These are phyloP conservation scores for Solioccasus polychromus DNA, from an alignment of 768 basidiomycete genomes.

Conservation along the genomic window DNA sequence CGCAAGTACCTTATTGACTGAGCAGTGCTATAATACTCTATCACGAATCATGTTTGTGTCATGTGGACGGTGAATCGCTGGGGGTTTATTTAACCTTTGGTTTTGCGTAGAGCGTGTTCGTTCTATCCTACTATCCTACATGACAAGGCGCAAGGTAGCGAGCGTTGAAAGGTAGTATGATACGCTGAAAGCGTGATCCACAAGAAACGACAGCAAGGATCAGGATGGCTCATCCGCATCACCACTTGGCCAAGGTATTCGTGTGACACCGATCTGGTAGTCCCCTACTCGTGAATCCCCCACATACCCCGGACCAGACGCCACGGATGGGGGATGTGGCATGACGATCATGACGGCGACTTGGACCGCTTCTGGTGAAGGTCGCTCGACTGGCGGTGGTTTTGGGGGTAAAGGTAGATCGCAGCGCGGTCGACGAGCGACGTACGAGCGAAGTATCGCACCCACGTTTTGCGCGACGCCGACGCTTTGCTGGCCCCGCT, in stretches of 20 bases:
- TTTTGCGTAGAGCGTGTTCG: no score
- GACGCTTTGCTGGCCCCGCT: not conserved
- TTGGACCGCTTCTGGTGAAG: conserved; percentile 29
- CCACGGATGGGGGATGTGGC: conserved; percentile 30
- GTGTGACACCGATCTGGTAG: conserved; percentile 45
- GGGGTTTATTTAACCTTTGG: no score
- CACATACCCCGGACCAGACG: not conserved
- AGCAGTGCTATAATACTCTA: conserved; percentile 15
- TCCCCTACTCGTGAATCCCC: conserved; percentile 25
- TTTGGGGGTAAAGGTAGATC: conserved; percentile 4
- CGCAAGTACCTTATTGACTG: conserved; percentile 91
- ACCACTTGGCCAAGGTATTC: conserved; percentile 33
- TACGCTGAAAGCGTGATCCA: not conserved
- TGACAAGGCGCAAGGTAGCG: not conserved
- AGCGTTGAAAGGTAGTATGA: not conserved
- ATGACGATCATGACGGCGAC: conserved; percentile 47
- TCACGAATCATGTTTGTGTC: conserved; percentile 3
- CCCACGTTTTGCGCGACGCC: not conserved
- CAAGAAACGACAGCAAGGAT: not conserved
- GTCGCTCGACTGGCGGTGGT: conserved; percentile 10
- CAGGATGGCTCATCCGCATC: not conserved
- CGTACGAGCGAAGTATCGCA: conserved; percentile 5
- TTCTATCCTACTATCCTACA: no score
- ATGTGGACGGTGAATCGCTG: not conserved
- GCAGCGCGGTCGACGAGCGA: conserved; percentile 1